Conservation (phyloP, 805 yeast genomes). For the Yueomyces sp. region DNA sequence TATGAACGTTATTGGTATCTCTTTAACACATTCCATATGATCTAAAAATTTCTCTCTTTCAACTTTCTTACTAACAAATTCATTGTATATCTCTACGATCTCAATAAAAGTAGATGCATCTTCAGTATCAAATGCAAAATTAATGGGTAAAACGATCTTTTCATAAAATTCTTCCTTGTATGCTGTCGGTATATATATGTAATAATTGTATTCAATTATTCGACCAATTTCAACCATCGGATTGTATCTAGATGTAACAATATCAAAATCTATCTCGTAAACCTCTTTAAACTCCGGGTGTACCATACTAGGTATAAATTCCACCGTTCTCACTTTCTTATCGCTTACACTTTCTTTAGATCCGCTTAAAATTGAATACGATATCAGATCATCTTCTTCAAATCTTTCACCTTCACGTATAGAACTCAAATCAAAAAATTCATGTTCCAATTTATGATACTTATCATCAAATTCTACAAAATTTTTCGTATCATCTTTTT, state of each 20-base stretch:
- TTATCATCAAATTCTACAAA: too few species aligned
- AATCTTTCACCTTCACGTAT: too few species aligned
- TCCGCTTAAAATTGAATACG: too few species aligned
- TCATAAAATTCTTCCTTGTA: conserved; percentile 3
- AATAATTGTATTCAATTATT: conserved; percentile 15
- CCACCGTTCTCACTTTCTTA: conserved; percentile 2
- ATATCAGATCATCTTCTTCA: too few species aligned
- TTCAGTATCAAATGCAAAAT: conserved; percentile 13
- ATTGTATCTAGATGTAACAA: conserved; percentile 8
- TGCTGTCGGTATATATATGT: conserved; percentile 13
- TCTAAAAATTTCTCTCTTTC: conserved; percentile 22
- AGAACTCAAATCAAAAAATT: too few species aligned
- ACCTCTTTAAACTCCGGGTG: conserved; percentile 14
- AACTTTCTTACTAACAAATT: conserved; percentile 22
- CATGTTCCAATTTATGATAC: too few species aligned
- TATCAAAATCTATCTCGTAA: conserved; percentile 13
- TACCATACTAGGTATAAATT: conserved; percentile 10
- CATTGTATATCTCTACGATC: conserved; percentile 33
- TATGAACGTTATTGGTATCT: conserved; percentile 20
- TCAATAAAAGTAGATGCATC: conserved; percentile 20
- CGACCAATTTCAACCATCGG: conserved; percentile 25
- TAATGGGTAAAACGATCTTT: conserved; percentile 10
- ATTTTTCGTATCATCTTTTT: too few species aligned
- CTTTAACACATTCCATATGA: conserved; percentile 20
- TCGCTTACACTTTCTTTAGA: background rate